phyloP scores from a whole-genome alignment of 1,139 yeast species.

The Yamadazyma sp. region DNA sequence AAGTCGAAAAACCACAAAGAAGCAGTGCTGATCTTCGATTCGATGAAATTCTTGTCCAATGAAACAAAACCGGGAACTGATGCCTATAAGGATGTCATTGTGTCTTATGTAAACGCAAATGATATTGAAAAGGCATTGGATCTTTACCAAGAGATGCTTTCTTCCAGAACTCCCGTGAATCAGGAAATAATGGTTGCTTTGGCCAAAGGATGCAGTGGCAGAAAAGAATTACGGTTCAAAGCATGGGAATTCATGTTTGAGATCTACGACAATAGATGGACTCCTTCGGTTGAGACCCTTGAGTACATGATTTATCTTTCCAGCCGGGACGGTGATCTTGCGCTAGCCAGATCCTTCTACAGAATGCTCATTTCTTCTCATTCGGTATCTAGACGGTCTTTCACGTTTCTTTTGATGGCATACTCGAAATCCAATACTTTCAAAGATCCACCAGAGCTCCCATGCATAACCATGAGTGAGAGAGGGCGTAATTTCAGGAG shows the following conservation, averaged over 20 bases:
- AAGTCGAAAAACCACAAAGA: slow-evolving; percentile 52
- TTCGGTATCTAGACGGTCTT: slow-evolving; percentile 40
- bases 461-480: slow-evolving; percentile 41
- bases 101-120: slow-evolving; percentile 59
- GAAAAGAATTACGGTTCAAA: slow-evolving; percentile 44
- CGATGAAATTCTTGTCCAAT: slow-evolving; percentile 76
- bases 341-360: slow-evolving; percentile 72
- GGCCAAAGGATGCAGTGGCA: slow-evolving; percentile 71
- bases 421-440: slow-evolving; percentile 42
- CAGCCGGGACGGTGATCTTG: slow-evolving; percentile 76
- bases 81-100: slow-evolving; percentile 71
- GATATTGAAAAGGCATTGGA: slow-evolving; percentile 75
- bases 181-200: slow-evolving; percentile 59
- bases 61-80: slow-evolving; percentile 63
- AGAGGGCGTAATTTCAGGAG: slow-evolving; percentile 49
- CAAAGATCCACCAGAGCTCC: slow-evolving; percentile 22
- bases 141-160: slow-evolving; percentile 68
- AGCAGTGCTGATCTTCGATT: slow-evolving; percentile 75
- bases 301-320: slow-evolving; percentile 73
- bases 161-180: slow-evolving; percentile 25
- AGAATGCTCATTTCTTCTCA: slow-evolving; percentile 48
- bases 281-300: slow-evolving; percentile 52
- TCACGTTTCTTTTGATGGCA: slow-evolving; percentile 56
- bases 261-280: slow-evolving; percentile 53
- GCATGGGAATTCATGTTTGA: slow-evolving; percentile 84